These are phyloP conservation scores for Nothopassalora personata DNA, from an alignment of 2,329 filamentous ascomycete genomes.

Conservation along the genomic window DNA sequence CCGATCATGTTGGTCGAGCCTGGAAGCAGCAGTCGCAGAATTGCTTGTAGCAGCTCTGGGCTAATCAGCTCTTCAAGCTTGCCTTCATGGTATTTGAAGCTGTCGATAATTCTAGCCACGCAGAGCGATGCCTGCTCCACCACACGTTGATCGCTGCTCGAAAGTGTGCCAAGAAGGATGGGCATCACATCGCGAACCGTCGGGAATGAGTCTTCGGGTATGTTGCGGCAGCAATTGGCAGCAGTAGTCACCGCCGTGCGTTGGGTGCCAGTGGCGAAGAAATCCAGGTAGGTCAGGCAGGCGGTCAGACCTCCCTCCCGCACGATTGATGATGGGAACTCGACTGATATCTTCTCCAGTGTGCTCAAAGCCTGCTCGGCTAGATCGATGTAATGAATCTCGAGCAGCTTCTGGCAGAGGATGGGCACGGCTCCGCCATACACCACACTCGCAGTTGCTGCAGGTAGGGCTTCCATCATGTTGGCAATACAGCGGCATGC, in stretches of 20 bases:
- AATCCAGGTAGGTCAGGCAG: constrained; percentile 93
- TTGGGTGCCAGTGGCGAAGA: constrained; percentile 95
- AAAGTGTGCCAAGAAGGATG: constrained; percentile 81
- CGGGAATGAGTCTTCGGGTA: constrained; percentile 85
- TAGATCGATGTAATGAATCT: constrained; percentile 95
- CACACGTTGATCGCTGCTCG: constrained; percentile 90
- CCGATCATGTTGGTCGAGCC: constrained; percentile 95
- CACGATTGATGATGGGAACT: constrained; percentile 92
- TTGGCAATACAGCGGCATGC: constrained; percentile 95
- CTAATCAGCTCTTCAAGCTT: constrained; percentile 92
- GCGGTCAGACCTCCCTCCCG: constrained; percentile 91
- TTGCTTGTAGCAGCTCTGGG: constrained; percentile 74
- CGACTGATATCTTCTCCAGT: constrained; percentile 92
- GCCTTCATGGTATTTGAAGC: constrained; percentile 80
- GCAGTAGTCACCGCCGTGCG: constrained; percentile 94
- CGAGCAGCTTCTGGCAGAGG: constrained; percentile 86
- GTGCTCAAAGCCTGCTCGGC: constrained; percentile 96
- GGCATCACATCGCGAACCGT: constrained; percentile 96
- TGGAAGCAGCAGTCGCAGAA: constrained; percentile 81
- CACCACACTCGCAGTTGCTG: constrained; percentile 89
- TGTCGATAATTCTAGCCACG: constrained; percentile 92
- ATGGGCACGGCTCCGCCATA: constrained; percentile 96
- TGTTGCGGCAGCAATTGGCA: constrained; percentile 96
- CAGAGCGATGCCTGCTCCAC: constrained; percentile 95
- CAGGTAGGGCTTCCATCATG: constrained; percentile 91